A percentile compares a stretch with the other conserved stretches of the same genome.
Conservation (phyloP, 2,329 filamentous ascomycete genomes). For the Thielaviopsis cerberus region DNA sequence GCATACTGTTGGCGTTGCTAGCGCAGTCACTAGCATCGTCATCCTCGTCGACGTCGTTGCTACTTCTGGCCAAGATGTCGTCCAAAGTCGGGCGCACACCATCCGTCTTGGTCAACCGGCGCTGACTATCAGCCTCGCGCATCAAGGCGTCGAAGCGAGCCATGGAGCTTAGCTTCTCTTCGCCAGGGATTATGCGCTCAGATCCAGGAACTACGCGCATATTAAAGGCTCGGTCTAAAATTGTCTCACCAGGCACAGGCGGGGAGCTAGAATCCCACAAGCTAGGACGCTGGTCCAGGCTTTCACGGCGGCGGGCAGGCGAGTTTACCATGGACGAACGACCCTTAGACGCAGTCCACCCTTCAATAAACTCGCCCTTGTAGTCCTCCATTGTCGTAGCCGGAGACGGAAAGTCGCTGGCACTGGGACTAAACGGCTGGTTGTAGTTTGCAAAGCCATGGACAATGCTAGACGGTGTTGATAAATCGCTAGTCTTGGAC, state of each 20-base stretch:
- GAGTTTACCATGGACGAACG: constrained; percentile 40
- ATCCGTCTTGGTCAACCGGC: constrained; percentile 17
- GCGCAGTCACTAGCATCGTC: constrained; percentile 22
- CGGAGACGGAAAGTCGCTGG: constrained; percentile 35
- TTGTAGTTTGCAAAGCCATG: constrained; percentile 1
- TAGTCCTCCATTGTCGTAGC: constrained; percentile 35
- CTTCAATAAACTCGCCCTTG: constrained; percentile 37
- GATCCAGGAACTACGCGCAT: constrained; percentile 43
- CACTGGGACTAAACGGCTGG: constrained; percentile 24
- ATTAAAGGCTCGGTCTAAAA: constrained; percentile 48
- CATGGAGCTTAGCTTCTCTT: constrained; percentile 45
- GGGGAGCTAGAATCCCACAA: constrained; percentile 30
- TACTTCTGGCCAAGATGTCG: constrained; percentile 21
- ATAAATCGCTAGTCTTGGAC: constrained; percentile 44
- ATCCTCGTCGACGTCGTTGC: constrained; percentile 24
- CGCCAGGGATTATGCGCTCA: constrained; percentile 33
- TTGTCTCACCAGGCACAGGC: constrained; percentile 40
- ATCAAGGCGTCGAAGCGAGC: constrained; percentile 49
- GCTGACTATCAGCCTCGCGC: constrained; percentile 37
- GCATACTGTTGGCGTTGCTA: constrained; percentile 19
- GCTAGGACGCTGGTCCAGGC: constrained; percentile 25
- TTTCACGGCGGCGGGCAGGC: constrained; percentile 34
- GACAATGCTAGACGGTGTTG: constrained; percentile 32
- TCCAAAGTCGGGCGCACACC: constrained; percentile 15
- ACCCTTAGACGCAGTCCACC: constrained; percentile 41